Conservation (phyloP, 129 eudicot species). For the Ambrosia artemisiifolia region DNA sequence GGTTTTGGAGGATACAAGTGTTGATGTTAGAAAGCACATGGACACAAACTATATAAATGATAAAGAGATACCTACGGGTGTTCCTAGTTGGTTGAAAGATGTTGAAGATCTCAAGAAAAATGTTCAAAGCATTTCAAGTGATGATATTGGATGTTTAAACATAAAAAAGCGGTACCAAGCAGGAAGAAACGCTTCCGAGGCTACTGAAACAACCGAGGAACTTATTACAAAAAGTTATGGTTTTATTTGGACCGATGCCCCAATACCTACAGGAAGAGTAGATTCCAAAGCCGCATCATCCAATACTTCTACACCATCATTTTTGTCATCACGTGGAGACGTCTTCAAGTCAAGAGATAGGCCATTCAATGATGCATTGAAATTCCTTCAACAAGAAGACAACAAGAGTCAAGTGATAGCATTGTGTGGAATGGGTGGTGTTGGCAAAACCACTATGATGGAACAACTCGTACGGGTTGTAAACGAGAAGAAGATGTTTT, state of each 20-base stretch:
- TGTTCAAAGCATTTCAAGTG: background rate
- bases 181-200: background rate
- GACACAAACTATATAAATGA: background rate
- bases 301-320: background rate
- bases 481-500: background rate
- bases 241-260: background rate
- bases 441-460: constrained; percentile 27
- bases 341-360: constrained; percentile 5
- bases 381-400: constrained; percentile 8
- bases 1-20: background rate
- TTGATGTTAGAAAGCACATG: constrained; percentile 11
- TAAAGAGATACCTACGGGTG: constrained; percentile 5
- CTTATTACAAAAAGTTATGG: background rate
- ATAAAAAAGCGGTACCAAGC: constrained; percentile 1
- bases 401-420: background rate
- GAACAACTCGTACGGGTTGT: constrained; percentile 7
- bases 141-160: background rate
- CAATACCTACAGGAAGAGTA: constrained; percentile 10
- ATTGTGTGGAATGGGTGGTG: constrained; percentile 28
- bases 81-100: constrained; percentile 13
- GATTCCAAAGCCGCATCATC: background rate
- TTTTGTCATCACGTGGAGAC: too few species aligned
- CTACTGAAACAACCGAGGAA: background rate
- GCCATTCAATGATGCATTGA: background rate
- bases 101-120: background rate